Evolutionary conservation across 1,284 basidiomycete genomes (phyloP).

Genomic region (Ceratobasidium sp.): DNA sequence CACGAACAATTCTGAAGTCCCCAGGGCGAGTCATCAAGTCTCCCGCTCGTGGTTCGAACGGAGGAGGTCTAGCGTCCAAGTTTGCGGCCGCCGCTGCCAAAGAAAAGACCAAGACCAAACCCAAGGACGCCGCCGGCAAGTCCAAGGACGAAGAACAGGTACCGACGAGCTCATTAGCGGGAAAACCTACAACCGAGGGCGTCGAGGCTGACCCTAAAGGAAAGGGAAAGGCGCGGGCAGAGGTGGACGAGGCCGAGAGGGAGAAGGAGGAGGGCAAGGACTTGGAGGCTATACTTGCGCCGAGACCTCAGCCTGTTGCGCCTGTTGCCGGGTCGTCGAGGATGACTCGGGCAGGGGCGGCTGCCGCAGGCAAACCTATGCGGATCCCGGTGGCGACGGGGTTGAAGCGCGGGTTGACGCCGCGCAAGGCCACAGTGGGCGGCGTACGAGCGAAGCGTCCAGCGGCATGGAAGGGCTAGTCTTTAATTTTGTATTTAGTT

Average conservation of each 20-base stretch:
- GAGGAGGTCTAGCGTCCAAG: conserved; percentile 23
- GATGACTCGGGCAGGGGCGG: neutral
- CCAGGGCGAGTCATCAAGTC: neutral
- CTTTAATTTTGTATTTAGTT: conserved; percentile 4
- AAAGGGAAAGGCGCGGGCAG: conserved; percentile 13
- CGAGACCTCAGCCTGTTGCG: neutral
- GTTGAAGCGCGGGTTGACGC: conserved; percentile 6
- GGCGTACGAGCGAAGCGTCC: conserved; percentile 19
- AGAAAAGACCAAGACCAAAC: conserved; percentile 4
- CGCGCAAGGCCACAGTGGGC: conserved; percentile 21
- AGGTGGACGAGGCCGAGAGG: conserved; percentile 21
- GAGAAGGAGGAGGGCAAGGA: conserved; percentile 28
- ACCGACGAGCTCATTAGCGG: neutral
- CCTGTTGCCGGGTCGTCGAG: neutral
- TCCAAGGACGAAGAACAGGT: too few relatives aligned
- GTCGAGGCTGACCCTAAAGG: conserved; percentile 2
- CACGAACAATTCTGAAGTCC: too few relatives aligned
- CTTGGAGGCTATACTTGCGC: conserved; percentile 24
- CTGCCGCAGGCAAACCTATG: conserved; percentile 13
- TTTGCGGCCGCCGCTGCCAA: conserved; percentile 21
- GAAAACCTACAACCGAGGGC: neutral
- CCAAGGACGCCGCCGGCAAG: too few relatives aligned
- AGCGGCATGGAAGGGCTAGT: neutral
- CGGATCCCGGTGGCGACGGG: conserved; percentile 6
- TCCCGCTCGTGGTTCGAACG: neutral